phyloP scores from a whole-genome alignment of 2,329 filamentous ascomycete genomes.

The Stachybotrys chartarum region DNA sequence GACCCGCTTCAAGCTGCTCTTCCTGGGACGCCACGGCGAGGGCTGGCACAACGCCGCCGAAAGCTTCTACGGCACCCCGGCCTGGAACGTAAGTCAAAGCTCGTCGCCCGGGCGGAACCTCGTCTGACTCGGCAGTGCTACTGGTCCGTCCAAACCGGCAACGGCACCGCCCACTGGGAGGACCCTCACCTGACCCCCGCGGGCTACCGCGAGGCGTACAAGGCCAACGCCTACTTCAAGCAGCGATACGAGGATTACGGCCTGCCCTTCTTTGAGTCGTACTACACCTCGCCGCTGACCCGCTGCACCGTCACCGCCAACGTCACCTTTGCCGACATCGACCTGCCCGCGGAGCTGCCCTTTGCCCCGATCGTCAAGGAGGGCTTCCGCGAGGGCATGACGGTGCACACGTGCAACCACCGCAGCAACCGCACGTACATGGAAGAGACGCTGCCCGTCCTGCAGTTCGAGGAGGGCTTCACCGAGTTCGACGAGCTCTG shows the following conservation, averaged over 20 bases:
- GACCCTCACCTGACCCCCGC: slow-evolving; percentile 54
- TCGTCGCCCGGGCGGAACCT: neutral
- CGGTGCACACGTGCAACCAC: slow-evolving; percentile 62
- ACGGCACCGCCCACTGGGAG: slow-evolving; percentile 54
- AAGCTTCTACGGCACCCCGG: slow-evolving; percentile 58
- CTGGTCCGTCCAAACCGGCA: slow-evolving; percentile 58
- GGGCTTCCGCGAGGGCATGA: slow-evolving; percentile 57
- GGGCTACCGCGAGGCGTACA: slow-evolving; percentile 50
- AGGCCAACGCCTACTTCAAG: slow-evolving; percentile 53
- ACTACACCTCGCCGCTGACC: slow-evolving; percentile 57
- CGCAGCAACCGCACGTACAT: slow-evolving; percentile 50
- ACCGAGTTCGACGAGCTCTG: slow-evolving; percentile 44
- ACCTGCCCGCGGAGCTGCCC: slow-evolving; percentile 38
- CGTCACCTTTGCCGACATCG: slow-evolving; percentile 50
- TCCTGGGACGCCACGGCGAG: slow-evolving; percentile 64
- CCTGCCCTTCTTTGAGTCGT: slow-evolving; percentile 55
- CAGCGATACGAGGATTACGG: slow-evolving; percentile 41
- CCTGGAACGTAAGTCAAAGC: slow-evolving; percentile 52
- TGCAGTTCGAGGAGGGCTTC: slow-evolving; percentile 54
- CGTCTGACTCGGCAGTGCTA: slow-evolving; percentile 39
- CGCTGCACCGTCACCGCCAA: slow-evolving; percentile 58
- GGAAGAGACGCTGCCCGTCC: slow-evolving; percentile 40
- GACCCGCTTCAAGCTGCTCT: slow-evolving; percentile 58
- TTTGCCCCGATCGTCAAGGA: slow-evolving; percentile 59
- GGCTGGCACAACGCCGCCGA: slow-evolving; percentile 59